A percentile compares a stretch with the other conserved stretches of the same genome.
These are phyloP conservation scores for Lactarius trivialis DNA, from an alignment of 768 basidiomycete genomes.

Conservation along the genomic window DNA sequence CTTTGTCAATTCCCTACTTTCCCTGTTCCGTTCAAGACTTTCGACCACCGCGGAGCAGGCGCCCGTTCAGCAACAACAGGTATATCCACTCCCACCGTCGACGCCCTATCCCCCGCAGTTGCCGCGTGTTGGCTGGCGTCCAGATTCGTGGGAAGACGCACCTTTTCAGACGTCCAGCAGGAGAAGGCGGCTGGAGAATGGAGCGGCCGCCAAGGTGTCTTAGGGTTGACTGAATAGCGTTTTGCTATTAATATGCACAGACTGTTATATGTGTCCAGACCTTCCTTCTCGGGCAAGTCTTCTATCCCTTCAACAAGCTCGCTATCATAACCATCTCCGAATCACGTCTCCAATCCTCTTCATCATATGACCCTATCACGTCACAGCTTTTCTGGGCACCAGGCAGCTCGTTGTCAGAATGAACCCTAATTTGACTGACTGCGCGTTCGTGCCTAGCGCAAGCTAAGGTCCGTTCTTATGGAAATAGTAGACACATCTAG, in stretches of 20 bases:
- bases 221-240: conserved; percentile 9
- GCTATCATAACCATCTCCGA: conserved; percentile 21
- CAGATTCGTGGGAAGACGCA: conserved; percentile 24
- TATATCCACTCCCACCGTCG: conserved; percentile 23
- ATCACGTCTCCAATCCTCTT: background rate
- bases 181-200: conserved; percentile 22
- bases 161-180: conserved; percentile 24
- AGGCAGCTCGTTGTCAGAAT: background rate
- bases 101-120: conserved; percentile 14
- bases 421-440: conserved; percentile 4
- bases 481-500: conserved; percentile 3
- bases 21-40: conserved; percentile 66
- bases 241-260: conserved; percentile 7
- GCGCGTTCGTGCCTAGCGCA: conserved; percentile 5
- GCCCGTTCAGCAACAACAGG: conserved; percentile 12
- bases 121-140: conserved; percentile 17
- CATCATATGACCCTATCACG: conserved; percentile 20
- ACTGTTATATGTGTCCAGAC: conserved; percentile 2
- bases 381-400: conserved; percentile 11
- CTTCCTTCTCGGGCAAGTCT: conserved; percentile 3
- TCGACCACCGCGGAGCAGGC: conserved; percentile 32
- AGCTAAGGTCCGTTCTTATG: background rate
- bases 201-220: conserved; percentile 17
- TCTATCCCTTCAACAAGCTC: background rate
- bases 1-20: conserved; percentile 75